phyloP scores from a whole-genome alignment of 2,329 filamentous ascomycete genomes.

The Claviceps purpurea region DNA sequence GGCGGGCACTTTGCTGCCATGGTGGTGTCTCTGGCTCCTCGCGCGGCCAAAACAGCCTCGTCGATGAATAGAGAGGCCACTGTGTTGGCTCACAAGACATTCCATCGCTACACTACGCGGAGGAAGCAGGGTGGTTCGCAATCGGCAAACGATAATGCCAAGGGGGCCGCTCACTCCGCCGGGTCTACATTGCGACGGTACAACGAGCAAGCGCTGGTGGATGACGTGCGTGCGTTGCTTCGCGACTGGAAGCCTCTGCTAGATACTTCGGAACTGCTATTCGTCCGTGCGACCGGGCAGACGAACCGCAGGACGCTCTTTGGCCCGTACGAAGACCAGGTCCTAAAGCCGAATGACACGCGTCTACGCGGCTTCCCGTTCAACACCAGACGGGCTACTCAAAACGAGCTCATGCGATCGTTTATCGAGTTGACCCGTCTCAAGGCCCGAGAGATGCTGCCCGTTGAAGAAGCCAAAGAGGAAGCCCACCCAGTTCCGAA shows the following conservation, averaged over 20 bases:
- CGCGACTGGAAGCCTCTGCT: constrained; percentile 76
- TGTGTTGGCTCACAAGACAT: constrained; percentile 90
- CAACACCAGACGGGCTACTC: constrained; percentile 79
- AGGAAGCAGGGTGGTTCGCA: constrained; percentile 94
- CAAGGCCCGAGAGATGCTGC: constrained; percentile 69
- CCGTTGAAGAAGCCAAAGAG: constrained; percentile 39
- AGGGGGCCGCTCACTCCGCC: constrained; percentile 85
- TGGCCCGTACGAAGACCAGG: constrained; percentile 79
- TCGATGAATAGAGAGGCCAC: constrained; percentile 73
- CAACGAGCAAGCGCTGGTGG: constrained; percentile 79
- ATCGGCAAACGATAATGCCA: constrained; percentile 86
- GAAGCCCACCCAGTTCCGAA: constrained; percentile 24
- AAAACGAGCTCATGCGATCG: constrained; percentile 84
- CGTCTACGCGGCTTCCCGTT: constrained; percentile 84
- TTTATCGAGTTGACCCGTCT: constrained; percentile 89
- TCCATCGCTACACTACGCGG: constrained; percentile 91
- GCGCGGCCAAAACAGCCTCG: constrained; percentile 53
- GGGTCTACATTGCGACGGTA: constrained; percentile 82
- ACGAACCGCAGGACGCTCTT: constrained; percentile 82
- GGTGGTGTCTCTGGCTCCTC: constrained; percentile 79
- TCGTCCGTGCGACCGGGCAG: constrained; percentile 76
- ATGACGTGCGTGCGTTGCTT: constrained; percentile 75
- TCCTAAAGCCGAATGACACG: constrained; percentile 64
- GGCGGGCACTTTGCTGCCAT: constrained; percentile 96
- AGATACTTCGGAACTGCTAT: constrained; percentile 71